phyloP scores from a whole-genome alignment of 169 alveolate genomes.

The Cryptosporidium parvum region DNA sequence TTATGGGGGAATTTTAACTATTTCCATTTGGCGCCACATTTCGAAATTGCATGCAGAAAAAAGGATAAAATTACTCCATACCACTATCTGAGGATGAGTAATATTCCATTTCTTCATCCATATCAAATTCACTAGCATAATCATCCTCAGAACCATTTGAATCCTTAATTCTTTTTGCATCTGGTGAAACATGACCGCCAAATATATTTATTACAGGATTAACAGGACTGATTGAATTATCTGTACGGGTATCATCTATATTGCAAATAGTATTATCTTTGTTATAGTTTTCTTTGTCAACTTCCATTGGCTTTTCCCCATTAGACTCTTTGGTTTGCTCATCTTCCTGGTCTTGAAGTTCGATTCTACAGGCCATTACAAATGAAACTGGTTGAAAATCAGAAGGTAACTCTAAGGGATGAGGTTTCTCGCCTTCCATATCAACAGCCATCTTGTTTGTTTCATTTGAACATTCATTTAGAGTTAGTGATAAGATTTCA shows the following conservation, averaged over 20 bases:
- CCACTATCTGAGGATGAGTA: conserved; percentile 52
- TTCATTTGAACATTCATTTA: conserved; percentile 43
- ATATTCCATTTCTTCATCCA: conserved; percentile 41
- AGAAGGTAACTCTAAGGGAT: conserved; percentile 59
- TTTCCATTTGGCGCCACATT: background rate
- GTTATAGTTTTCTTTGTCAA: conserved; percentile 19
- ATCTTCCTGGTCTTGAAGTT: conserved; percentile 31
- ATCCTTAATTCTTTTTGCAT: conserved; percentile 8
- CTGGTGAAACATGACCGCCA: conserved; percentile 4
- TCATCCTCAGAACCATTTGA: conserved; percentile 3
- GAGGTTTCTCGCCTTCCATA: background rate
- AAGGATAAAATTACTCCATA: conserved; percentile 12
- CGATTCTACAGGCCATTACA: conserved; percentile 74
- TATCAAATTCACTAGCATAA: conserved; percentile 10
- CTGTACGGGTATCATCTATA: background rate
- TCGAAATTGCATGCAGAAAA: background rate
- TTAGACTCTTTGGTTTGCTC: background rate
- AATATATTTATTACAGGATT: conserved; percentile 52
- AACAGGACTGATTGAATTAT: conserved; percentile 13
- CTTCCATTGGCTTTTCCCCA: background rate
- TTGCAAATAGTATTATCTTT: background rate
- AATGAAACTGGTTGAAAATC: conserved; percentile 66
- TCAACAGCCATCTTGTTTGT: background rate
- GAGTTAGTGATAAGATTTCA: conserved; percentile 45
- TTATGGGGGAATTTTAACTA: background rate